phyloP scores from a whole-genome alignment of 1,284 basidiomycete species.

The Ceratobasidium sp. region DNA sequence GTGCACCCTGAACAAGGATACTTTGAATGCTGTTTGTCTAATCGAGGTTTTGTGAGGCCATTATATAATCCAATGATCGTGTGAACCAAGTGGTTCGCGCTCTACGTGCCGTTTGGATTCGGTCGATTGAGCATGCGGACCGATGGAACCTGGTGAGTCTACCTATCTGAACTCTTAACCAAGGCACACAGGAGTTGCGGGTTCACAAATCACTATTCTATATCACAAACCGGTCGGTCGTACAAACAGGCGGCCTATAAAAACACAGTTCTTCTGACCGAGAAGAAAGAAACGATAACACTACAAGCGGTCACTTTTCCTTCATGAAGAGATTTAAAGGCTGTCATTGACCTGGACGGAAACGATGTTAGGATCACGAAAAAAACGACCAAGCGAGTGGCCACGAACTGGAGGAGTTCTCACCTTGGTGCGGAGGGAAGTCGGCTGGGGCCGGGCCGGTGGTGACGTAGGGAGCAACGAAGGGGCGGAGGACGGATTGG shows the following conservation, averaged over 20 bases:
- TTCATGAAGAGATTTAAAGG: constrained; percentile 5
- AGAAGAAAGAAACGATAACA: neutral
- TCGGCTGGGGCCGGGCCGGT: constrained; percentile 32
- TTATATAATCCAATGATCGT: neutral
- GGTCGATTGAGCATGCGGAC: neutral
- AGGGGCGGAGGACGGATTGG: constrained; percentile 39
- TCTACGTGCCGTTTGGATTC: neutral
- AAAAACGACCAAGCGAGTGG: neutral
- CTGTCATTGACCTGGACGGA: constrained; percentile 24
- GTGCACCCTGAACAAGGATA: no score
- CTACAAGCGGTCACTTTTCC: neutral
- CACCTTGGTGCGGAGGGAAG: constrained; percentile 36
- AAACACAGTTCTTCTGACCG: constrained; percentile 29
- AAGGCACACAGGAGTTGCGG: neutral
- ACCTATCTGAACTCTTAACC: neutral
- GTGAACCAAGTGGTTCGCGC: no score
- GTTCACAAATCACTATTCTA: constrained; percentile 27
- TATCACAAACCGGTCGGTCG: constrained; percentile 25
- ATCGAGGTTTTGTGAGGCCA: neutral
- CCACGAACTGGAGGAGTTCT: constrained; percentile 24
- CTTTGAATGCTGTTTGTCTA: neutral
- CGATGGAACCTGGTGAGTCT: neutral
- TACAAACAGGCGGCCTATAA: constrained; percentile 17
- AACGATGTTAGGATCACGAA: constrained; percentile 8
- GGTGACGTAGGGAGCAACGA: constrained; percentile 39